These are phyloP conservation scores for Aegilops longissima DNA, from an alignment of 176 grass and related monocot genomes.

Conservation along the genomic window DNA sequence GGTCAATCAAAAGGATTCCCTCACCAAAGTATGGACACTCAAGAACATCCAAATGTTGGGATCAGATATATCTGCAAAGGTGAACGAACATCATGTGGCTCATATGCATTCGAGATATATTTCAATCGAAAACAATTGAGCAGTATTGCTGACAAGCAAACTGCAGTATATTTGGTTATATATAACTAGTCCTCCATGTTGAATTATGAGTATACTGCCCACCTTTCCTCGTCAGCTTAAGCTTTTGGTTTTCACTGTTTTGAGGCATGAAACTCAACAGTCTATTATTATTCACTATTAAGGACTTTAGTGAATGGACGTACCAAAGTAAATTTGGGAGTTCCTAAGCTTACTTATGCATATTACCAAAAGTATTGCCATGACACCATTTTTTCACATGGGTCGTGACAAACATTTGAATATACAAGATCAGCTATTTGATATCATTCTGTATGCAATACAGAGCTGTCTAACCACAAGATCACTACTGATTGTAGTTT, in stretches of 20 bases:
- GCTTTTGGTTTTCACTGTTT: neutral
- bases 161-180: neutral
- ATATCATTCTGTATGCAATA: neutral
- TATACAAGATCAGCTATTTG: constrained; percentile 2
- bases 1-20: constrained; percentile 16
- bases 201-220: neutral
- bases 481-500: neutral
- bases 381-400: neutral
- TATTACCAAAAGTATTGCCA: neutral
- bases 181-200: neutral
- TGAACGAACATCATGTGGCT: neutral
- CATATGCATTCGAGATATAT: constrained; percentile 20
- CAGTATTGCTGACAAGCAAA: neutral
- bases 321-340: neutral
- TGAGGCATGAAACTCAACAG: neutral
- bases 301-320: neutral
- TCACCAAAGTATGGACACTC: neutral
- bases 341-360: neutral
- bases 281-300: neutral
- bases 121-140: neutral
- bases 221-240: neutral
- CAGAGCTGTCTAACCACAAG: neutral
- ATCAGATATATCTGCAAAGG: neutral
- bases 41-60: constrained; percentile 11
- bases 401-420: neutral